phyloP scores from a whole-genome alignment of 23 red algal species.

The Gracilaria vermiculophylla region DNA sequence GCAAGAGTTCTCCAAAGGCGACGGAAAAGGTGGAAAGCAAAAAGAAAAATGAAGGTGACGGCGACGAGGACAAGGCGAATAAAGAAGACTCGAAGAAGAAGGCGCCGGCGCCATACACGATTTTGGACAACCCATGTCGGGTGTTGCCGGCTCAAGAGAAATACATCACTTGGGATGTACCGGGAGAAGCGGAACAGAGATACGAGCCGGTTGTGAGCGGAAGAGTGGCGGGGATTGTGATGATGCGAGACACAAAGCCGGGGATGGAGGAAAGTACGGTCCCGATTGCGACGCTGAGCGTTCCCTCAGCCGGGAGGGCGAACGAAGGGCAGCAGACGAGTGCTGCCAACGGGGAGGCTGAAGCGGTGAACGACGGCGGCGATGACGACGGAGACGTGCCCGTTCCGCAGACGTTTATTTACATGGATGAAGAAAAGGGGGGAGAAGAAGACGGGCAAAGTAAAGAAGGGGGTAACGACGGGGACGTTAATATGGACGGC shows the following conservation, averaged over 20 bases:
- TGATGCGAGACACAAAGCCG: conserved; percentile 40
- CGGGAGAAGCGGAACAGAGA: conserved; percentile 1
- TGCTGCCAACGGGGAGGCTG: background rate
- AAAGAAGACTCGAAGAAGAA: conserved; percentile 46
- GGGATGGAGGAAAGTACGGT: conserved; percentile 15
- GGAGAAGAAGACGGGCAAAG: conserved; percentile 10
- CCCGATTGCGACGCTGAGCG: conserved; percentile 2
- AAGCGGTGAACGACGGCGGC: conserved; percentile 17
- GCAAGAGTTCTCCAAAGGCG: conserved; percentile 22
- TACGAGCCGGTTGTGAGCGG: conserved; percentile 55
- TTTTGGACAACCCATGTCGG: conserved; percentile 62
- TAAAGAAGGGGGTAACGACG: background rate
- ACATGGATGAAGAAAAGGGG: conserved; percentile 51
- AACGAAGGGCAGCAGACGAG: background rate
- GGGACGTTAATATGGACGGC: conserved; percentile 40
- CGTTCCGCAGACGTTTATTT: conserved; percentile 47
- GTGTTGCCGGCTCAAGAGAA: conserved; percentile 67
- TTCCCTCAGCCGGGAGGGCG: too few species aligned
- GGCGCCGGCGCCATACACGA: background rate
- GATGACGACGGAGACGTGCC: conserved; percentile 60
- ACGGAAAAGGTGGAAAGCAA: background rate
- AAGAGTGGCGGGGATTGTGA: conserved; percentile 55
- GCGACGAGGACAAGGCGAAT: conserved; percentile 29
- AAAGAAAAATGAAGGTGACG: background rate
- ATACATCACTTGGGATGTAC: conserved; percentile 66